Evolutionary conservation across 2,329 filamentous ascomycete genomes (phyloP).

Genomic region (Grosmannia penicillata): DNA sequence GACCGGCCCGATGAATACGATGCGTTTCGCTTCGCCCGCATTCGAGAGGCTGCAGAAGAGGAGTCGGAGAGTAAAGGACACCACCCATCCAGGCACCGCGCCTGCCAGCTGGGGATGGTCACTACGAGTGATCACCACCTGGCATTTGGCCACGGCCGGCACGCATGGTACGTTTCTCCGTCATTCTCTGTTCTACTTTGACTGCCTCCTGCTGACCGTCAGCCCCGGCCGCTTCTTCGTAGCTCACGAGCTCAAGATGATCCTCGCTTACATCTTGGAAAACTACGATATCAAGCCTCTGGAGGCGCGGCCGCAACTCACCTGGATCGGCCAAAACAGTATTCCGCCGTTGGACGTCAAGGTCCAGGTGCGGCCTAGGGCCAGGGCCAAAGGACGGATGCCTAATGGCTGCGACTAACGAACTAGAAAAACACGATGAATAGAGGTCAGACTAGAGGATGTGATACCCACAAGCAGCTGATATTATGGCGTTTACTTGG

Average conservation of each 20-base stretch:
- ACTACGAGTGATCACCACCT: conserved; percentile 35
- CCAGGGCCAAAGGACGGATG: conserved; percentile 3
- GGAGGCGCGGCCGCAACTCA: conserved; percentile 21
- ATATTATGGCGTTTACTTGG: no score
- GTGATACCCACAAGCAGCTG: no score
- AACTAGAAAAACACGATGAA: no score
- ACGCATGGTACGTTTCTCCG: conserved; percentile 26
- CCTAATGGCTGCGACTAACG: no score
- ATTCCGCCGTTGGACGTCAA: conserved; percentile 19
- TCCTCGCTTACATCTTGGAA: conserved; percentile 32
- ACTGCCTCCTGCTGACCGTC: background rate
- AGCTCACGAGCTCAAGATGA: conserved; percentile 38
- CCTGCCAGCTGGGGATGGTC: conserved; percentile 33
- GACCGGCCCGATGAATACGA: conserved; percentile 27
- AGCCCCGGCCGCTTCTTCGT: conserved; percentile 42
- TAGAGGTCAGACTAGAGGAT: no score
- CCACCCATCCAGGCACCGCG: background rate
- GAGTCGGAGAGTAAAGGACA: no score
- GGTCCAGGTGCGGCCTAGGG: conserved; percentile 17
- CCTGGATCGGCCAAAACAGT: conserved; percentile 29
- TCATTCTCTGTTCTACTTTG: background rate
- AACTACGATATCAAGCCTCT: conserved; percentile 37
- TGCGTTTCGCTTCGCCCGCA: conserved; percentile 31
- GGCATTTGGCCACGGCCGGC: conserved; percentile 41
- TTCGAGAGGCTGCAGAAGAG: conserved; percentile 20